Base-by-base conservation (phyloP, 2,329 filamentous ascomycete species). In the Pyrenophora graminea region DNA sequence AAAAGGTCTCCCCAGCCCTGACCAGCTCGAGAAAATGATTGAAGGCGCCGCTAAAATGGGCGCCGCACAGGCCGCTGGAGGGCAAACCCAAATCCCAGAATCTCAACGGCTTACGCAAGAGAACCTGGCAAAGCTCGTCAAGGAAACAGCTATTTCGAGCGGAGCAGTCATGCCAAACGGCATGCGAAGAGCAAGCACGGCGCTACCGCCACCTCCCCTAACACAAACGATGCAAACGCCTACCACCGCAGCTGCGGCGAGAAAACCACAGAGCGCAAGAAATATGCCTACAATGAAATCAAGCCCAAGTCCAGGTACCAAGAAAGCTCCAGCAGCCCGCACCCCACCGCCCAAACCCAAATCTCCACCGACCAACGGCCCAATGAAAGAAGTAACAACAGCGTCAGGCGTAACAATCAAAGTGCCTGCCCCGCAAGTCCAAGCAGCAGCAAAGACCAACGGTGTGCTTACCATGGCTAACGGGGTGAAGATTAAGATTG, bases 21-120 rank as follows among this genome's bases (percentile, higher is more conserved):
- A 72, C 6, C 66, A 73, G 39, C 56, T 73, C 7, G 69, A 72
- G 41, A 72, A 71, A 51, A 63, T 72, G 63, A 73, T 73, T 6
- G 67, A 70, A 50, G 67, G 65, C 1, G 69, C 69, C 2, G 67
- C 69, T 0, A 62, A 64, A 41, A 56, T 72, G 54, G 67, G 69
- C 18, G 67, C 67, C 9, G 56, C 60, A 8, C 68, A 72, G 51
- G 58, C 58, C n/a, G 66, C 68, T 27, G 9, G 6, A 1, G 55
- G 56, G 3, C 64, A 66, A 23, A 51, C 62, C 23, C 57, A 69
- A 18, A 41, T 62, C 23, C 62, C 60, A 1, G 60, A 68, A 31
- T 61, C 67, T 6, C 69, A 71, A 34, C 59, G 66, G 19, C 43
- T 73, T 1, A 73, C 70, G 4, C 70, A 73, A 48, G 70, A 72